Percentiles rank a stretch among this genome's conserved stretches.
These are phyloP conservation scores for Polychaeton citri DNA, from an alignment of 2,329 filamentous ascomycete genomes.

Conservation along the genomic window DNA sequence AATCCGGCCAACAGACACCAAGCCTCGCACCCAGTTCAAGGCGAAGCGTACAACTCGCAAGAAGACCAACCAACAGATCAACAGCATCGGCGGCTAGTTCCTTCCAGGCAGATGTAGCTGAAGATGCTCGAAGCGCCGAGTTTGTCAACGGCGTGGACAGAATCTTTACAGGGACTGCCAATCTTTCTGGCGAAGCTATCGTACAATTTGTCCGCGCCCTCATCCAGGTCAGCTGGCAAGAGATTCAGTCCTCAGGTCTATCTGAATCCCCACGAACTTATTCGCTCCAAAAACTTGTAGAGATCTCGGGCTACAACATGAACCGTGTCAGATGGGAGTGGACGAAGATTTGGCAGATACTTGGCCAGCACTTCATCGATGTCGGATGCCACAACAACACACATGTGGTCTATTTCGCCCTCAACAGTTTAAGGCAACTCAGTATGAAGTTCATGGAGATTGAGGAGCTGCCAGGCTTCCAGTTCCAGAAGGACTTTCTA, in stretches of 20 bases:
- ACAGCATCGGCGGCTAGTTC: conserved; percentile 20
- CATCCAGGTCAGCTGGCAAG: conserved; percentile 96
- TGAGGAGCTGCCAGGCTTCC: conserved; percentile 94
- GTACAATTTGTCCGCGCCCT: conserved; percentile 86
- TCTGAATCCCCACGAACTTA: conserved; percentile 94
- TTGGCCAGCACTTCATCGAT: conserved; percentile 97
- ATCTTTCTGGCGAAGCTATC: conserved; percentile 85
- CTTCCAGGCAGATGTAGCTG: conserved; percentile 67
- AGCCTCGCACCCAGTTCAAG: conserved; percentile 1
- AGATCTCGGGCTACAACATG: conserved; percentile 99
- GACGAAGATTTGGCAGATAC: conserved; percentile 92
- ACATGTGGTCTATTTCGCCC: conserved; percentile 89
- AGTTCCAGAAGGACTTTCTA: conserved; percentile 98
- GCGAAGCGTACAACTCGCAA: conserved; percentile 42
- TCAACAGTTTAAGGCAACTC: conserved; percentile 87
- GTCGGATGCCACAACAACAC: conserved; percentile 96
- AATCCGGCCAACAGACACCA: conserved; percentile 18
- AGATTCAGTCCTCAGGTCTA: conserved; percentile 92
- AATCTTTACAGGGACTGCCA: conserved; percentile 93
- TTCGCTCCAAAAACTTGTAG: conserved; percentile 93
- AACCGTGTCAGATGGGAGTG: conserved; percentile 94
- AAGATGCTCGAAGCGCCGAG: conserved; percentile 84
- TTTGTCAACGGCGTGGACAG: conserved; percentile 86
- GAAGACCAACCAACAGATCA: conserved; percentile 32
- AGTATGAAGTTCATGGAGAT: conserved; percentile 99